Percentiles rank a stretch among this genome's conserved stretches.
These are phyloP conservation scores for Paramecium bursaria DNA, from an alignment of 73 alveolate genomes.

Conservation along the genomic window DNA sequence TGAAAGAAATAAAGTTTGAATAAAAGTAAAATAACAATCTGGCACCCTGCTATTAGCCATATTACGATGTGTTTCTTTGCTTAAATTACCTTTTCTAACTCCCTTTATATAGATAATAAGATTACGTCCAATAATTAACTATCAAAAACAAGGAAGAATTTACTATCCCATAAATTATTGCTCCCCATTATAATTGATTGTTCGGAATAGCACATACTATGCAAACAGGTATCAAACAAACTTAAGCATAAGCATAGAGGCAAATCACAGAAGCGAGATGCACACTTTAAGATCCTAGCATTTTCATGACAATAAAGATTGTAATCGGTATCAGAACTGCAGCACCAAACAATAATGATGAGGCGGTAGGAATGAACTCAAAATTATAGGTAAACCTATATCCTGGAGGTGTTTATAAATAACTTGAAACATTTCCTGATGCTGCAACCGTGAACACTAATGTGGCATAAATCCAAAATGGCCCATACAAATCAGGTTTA, in stretches of 20 bases:
- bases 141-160: conserved; percentile 74
- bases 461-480: conserved; percentile 83
- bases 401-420: conserved; percentile 75
- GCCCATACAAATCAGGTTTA: conserved; percentile 84
- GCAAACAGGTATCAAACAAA: conserved; percentile 77
- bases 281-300: conserved; percentile 75
- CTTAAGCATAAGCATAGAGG: conserved; percentile 79
- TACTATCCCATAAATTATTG: conserved; percentile 74
- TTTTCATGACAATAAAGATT: conserved; percentile 75
- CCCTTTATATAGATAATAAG: conserved; percentile 11
- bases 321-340: conserved; percentile 80
- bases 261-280: conserved; percentile 74
- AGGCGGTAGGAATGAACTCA: conserved; percentile 79
- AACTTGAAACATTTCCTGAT: conserved; percentile 79
- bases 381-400: conserved; percentile 74
- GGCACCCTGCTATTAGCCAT: conserved; percentile 75
- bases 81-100: conserved; percentile 76
- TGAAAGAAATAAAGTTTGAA: conserved; percentile 76
- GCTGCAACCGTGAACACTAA: conserved; percentile 78
- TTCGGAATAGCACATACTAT: conserved; percentile 76
- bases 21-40: conserved; percentile 72
- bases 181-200: conserved; percentile 76
- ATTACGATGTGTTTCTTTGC: conserved; percentile 79
- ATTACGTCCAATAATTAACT: conserved; percentile 73
- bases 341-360: conserved; percentile 76